Conservation (phyloP, 1,139 yeast genomes). For the Meyerozyma smithsonii region DNA sequence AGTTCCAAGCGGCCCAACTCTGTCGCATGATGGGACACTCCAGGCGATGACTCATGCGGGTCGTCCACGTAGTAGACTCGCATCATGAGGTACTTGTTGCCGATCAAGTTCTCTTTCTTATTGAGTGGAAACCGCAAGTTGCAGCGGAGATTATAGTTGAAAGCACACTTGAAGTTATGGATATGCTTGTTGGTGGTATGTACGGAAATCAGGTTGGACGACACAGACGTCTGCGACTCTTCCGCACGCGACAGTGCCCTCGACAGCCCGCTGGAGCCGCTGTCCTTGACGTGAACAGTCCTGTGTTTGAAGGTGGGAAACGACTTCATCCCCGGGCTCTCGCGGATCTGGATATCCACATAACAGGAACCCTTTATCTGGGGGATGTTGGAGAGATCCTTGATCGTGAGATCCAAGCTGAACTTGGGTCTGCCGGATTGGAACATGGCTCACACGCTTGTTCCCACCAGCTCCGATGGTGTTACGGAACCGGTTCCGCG, state of each 20-base stretch:
- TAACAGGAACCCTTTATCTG: constrained; percentile 67
- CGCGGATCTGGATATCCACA: constrained; percentile 45
- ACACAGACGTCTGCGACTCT: constrained; percentile 5
- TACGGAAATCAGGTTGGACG: constrained; percentile 27
- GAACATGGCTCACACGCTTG: too few relatives aligned
- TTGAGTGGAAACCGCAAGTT: constrained; percentile 37
- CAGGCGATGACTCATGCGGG: constrained; percentile 8
- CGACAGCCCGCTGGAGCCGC: constrained; percentile 5
- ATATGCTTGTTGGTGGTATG: constrained; percentile 32
- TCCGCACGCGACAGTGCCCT: constrained; percentile 4
- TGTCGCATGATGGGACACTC: constrained; percentile 18
- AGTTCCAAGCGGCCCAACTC: constrained; percentile 63
- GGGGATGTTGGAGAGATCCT: constrained; percentile 78
- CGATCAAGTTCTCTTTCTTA: constrained; percentile 33
- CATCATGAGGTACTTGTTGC: constrained; percentile 32
- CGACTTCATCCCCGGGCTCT: constrained; percentile 14
- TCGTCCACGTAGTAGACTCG: constrained; percentile 38
- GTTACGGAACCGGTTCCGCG: too few relatives aligned
- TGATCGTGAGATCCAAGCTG: constrained; percentile 52
- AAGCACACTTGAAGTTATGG: constrained; percentile 40
- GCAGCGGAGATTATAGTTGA: constrained; percentile 35
- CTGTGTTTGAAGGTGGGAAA: constrained; percentile 6
- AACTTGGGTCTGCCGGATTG: constrained; percentile 41
- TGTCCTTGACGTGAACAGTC: background rate
- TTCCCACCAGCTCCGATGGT: too few relatives aligned